Percentiles rank a stretch among this genome's conserved stretches.
These are phyloP conservation scores for Pyricularia pennisetigena DNA, from an alignment of 2,329 filamentous ascomycete species.

Conservation along the genomic window DNA sequence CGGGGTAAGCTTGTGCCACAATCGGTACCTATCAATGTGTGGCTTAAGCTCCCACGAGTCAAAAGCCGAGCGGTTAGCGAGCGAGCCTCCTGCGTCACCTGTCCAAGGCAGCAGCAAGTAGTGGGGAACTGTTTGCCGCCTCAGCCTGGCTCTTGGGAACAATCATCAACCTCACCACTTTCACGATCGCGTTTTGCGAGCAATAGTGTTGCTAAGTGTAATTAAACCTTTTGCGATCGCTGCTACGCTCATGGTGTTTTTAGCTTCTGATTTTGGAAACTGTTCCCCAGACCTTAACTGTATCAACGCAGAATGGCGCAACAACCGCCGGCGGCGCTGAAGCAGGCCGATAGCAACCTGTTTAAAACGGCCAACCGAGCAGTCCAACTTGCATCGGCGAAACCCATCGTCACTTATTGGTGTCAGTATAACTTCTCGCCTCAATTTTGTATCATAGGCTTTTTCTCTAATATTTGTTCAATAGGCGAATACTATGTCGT, in stretches of 20 bases:
- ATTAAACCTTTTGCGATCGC: background rate
- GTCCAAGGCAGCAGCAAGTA: background rate
- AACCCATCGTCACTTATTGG: conserved; percentile 91
- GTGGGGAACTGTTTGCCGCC: background rate
- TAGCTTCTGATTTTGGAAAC: background rate
- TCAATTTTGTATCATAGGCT: background rate
- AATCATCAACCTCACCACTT: background rate
- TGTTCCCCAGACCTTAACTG: background rate
- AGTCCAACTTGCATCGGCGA: conserved; percentile 71
- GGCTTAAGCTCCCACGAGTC: conserved; percentile 13
- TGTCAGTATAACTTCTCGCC: conserved; percentile 46
- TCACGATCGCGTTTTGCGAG: background rate
- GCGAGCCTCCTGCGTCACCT: background rate
- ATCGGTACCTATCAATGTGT: background rate
- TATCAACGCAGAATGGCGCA: conserved; percentile 52
- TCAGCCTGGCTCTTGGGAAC: background rate
- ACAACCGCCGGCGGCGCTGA: conserved; percentile 61
- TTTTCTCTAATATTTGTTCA: background rate
- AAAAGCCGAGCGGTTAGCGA: background rate
- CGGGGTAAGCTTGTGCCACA: conserved; percentile 1
- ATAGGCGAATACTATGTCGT: conserved; percentile 85
- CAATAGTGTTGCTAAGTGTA: background rate
- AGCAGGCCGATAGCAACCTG: conserved; percentile 64
- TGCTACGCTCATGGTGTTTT: background rate
- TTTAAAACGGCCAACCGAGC: conserved; percentile 72